A percentile compares a stretch with the other conserved stretches of the same genome.
phyloP scores from a whole-genome alignment of 2,329 filamentous ascomycete genomes.

The Diaporthe amygdali region DNA sequence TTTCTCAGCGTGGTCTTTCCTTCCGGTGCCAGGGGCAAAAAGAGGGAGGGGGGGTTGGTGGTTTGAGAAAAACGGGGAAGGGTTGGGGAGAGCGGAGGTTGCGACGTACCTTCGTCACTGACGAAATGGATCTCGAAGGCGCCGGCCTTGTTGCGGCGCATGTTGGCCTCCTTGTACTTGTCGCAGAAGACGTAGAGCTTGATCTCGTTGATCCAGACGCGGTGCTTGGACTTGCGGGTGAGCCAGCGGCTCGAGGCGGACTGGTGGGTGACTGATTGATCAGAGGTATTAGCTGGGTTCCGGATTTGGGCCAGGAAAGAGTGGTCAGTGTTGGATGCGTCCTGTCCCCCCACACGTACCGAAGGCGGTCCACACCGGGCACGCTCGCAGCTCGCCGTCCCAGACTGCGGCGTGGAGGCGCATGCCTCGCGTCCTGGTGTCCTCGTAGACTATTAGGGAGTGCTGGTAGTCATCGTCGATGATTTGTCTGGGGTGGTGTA shows the following conservation, averaged over 20 bases:
- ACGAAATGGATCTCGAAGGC: conserved; percentile 59
- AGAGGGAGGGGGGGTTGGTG: not conserved
- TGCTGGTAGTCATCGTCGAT: conserved; percentile 60
- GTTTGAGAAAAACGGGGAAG: no score
- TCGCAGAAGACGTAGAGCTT: conserved; percentile 65
- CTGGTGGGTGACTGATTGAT: conserved; percentile 64
- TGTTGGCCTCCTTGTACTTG: conserved; percentile 57
- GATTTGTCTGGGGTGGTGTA: conserved; percentile 52
- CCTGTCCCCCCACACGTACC: conserved; percentile 42
- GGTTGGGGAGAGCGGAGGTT: not conserved
- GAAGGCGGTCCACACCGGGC: conserved; percentile 70
- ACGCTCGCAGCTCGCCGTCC: conserved; percentile 58
- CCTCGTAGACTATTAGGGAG: conserved; percentile 58
- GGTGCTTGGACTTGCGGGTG: conserved; percentile 49
- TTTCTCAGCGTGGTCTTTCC: not conserved
- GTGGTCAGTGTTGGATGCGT: not conserved
- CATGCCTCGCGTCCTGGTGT: conserved; percentile 50
- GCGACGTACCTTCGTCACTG: conserved; percentile 42
- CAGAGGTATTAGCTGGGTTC: no score
- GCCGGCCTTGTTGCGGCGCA: conserved; percentile 52
- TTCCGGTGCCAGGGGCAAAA: not conserved
- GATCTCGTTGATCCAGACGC: conserved; percentile 58
- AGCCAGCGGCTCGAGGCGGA: conserved; percentile 56
- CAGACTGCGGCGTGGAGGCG: conserved; percentile 62
- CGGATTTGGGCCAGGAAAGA: no score